Evolutionary conservation across 2,329 filamentous ascomycete species (phyloP).

Genomic region (Paradendryphiella salina): DNA sequence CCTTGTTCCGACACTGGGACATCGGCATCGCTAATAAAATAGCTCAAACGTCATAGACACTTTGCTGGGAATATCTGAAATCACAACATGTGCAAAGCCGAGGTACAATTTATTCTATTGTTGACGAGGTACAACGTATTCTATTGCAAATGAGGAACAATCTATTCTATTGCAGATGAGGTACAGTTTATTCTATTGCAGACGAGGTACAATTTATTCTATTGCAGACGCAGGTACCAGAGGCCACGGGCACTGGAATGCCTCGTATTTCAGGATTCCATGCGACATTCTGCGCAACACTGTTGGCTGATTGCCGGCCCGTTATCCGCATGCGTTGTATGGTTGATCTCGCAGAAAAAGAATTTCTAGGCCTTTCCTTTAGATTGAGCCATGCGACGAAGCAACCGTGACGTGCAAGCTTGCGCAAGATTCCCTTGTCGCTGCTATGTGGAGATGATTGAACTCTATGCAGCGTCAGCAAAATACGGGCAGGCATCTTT

Average conservation of each 20-base stretch:
- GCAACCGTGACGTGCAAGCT: background rate
- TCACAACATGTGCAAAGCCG: slow-evolving; percentile 17
- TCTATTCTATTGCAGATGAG: too few relatives aligned
- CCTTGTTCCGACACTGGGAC: slow-evolving; percentile 14
- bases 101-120: background rate
- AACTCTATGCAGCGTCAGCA: too few relatives aligned
- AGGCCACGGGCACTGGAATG: background rate
- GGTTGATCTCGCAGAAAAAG: slow-evolving; percentile 16
- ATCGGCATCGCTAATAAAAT: slow-evolving; percentile 18
- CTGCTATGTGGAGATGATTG: background rate
- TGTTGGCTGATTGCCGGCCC: slow-evolving; percentile 26
- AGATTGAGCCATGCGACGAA: background rate
- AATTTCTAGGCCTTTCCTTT: slow-evolving; percentile 11
- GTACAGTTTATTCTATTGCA: background rate
- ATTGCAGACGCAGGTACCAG: too few relatives aligned
- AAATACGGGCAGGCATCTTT: background rate
- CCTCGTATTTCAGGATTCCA: slow-evolving; percentile 17
- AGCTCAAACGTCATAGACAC: slow-evolving; percentile 26
- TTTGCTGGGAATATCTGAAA: slow-evolving; percentile 19
- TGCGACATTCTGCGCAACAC: slow-evolving; percentile 18
- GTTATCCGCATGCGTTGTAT: slow-evolving; percentile 20
- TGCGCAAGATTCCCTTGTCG: background rate
- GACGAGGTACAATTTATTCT: slow-evolving; percentile 5
- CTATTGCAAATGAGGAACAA: too few relatives aligned
- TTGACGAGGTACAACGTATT: too few relatives aligned